phyloP scores from a whole-genome alignment of 2,329 filamentous ascomycete genomes.

The Calonectria leucothoes region DNA sequence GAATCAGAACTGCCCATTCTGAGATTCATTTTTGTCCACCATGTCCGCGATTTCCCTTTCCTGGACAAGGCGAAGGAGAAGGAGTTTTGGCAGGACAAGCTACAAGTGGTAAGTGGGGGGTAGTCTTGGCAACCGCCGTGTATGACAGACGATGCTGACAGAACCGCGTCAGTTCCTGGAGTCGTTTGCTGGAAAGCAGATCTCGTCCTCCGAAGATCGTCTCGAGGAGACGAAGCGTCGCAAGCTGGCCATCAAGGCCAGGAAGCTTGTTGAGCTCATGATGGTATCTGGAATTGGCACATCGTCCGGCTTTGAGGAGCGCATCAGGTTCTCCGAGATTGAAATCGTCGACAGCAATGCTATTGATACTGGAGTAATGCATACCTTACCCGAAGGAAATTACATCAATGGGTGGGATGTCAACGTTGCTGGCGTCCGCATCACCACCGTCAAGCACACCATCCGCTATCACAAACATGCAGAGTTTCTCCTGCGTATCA shows the following conservation, averaged over 20 bases:
- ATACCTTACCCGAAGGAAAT: slow-evolving; percentile 90
- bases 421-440: slow-evolving; percentile 90
- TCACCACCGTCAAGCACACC: slow-evolving; percentile 84
- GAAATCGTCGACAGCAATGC: slow-evolving; percentile 95
- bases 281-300: slow-evolving; percentile 98
- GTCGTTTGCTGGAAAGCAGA: slow-evolving; percentile 96
- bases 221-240: slow-evolving; percentile 95
- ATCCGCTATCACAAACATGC: slow-evolving; percentile 93
- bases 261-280: slow-evolving; percentile 98
- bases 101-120: slow-evolving; percentile 80
- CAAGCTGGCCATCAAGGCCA: slow-evolving; percentile 91
- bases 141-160: slow-evolving; percentile 19
- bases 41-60: slow-evolving; percentile 98
- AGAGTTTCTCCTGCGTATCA: slow-evolving; percentile 90
- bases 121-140: neutral
- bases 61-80: slow-evolving; percentile 97
- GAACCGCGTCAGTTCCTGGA: slow-evolving; percentile 80
- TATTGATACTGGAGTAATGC: slow-evolving; percentile 88
- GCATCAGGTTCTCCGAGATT: slow-evolving; percentile 95
- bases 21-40: slow-evolving; percentile 96
- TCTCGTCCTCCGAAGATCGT: slow-evolving; percentile 95
- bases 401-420: slow-evolving; percentile 94
- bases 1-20: slow-evolving; percentile 95
- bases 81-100: slow-evolving; percentile 99
- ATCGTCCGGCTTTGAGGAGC: slow-evolving; percentile 96